phyloP scores from a whole-genome alignment of 495 filamentous ascomycete genomes.

The Parathielavia hyrcaniae region DNA sequence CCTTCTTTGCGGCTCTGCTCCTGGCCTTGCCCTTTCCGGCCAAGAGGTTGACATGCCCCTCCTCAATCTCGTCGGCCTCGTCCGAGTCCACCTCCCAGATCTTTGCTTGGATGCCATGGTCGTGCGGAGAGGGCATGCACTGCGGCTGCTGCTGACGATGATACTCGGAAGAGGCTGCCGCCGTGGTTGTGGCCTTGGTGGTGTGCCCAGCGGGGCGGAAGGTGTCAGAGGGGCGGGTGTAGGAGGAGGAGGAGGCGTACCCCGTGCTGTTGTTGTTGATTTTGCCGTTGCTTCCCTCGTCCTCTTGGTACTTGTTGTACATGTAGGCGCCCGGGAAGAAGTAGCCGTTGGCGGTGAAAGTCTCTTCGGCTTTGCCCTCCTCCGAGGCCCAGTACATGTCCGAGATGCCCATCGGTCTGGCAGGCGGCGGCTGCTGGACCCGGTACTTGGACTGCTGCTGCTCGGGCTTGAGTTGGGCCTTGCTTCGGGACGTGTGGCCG shows the following conservation, averaged over 20 bases:
- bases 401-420: conserved; percentile 9
- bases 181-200: no score
- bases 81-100: conserved; percentile 20
- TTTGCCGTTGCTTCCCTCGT: background rate
- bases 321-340: background rate
- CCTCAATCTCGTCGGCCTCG: conserved; percentile 17
- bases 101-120: background rate
- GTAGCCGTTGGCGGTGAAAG: background rate
- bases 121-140: background rate
- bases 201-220: no score
- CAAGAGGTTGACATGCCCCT: background rate
- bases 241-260: background rate
- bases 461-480: background rate
- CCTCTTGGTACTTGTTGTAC: background rate
- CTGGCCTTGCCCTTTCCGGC: background rate
- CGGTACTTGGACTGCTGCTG: background rate
- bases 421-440: background rate
- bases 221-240: background rate
- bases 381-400: conserved; percentile 14
- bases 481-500: background rate
- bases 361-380: conserved; percentile 7
- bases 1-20: background rate
- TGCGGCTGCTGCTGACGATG: no score
- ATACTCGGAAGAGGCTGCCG: background rate
- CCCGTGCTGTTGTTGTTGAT: background rate